Conservation (phyloP, 1,284 basidiomycete genomes). For the Ganoderma boninense region DNA sequence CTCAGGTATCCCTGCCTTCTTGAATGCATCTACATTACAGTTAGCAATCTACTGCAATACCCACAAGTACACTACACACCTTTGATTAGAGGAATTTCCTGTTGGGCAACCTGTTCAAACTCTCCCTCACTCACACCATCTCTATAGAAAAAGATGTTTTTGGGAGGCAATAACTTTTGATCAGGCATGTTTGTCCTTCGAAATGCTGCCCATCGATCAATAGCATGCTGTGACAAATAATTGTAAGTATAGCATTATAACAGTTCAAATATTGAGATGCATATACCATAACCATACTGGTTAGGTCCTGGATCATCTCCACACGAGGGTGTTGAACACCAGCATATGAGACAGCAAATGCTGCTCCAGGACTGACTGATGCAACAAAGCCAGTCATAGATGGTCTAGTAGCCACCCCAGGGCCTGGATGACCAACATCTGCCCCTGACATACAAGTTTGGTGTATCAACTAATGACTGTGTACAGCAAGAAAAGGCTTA, state of each 20-base stretch:
- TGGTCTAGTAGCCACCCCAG: conserved; percentile 51
- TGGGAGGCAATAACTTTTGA: conserved; percentile 32
- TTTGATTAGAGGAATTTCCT: conserved; percentile 56
- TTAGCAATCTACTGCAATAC: not conserved
- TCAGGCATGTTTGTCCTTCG: not conserved
- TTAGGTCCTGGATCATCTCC: conserved; percentile 59
- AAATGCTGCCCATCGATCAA: conserved; percentile 31
- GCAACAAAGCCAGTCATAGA: conserved; percentile 64
- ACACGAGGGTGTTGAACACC: conserved; percentile 55
- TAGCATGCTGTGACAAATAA: conserved; percentile 33
- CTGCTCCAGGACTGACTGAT: conserved; percentile 48
- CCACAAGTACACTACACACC: conserved; percentile 40
- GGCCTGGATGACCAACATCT: conserved; percentile 59
- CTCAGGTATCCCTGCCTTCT: conserved; percentile 14
- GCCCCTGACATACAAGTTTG: conserved; percentile 45
- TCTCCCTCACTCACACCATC: conserved; percentile 77
- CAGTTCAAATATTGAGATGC: not conserved
- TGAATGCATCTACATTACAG: conserved; percentile 17
- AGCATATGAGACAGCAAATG: conserved; percentile 45
- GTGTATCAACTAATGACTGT: not conserved
- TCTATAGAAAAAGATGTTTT: conserved; percentile 59
- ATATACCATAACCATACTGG: conserved; percentile 48
- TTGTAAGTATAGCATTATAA: not conserved
- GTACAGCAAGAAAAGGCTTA: conserved; percentile 30
- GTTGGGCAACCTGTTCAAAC: conserved; percentile 49